These are phyloP conservation scores for Starmerella davenportii DNA, from an alignment of 805 yeast genomes.

Conservation along the genomic window DNA sequence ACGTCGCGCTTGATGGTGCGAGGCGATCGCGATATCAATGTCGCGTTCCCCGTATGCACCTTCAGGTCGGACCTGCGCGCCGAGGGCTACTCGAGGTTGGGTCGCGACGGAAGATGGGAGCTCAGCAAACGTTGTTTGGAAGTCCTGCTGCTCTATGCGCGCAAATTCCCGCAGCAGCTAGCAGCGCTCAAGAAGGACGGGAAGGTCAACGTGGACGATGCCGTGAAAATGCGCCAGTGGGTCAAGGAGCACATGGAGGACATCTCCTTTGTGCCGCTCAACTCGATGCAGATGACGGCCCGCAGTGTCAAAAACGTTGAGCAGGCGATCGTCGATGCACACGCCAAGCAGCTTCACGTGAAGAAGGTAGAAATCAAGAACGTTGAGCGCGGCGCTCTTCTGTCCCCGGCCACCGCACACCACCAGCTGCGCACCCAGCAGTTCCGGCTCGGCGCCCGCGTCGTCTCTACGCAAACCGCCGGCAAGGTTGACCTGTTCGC, in stretches of 20 bases:
- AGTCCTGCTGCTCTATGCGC: constrained; percentile 42
- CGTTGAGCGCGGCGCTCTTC: constrained; percentile 68
- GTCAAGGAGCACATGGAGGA: constrained; percentile 28
- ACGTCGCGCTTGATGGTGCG: constrained; percentile 51
- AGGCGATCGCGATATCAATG: constrained; percentile 32
- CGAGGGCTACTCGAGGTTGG: constrained; percentile 63
- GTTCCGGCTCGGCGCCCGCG: constrained; percentile 78
- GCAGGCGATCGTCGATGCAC: constrained; percentile 13
- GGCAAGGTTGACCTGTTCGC: constrained; percentile 80
- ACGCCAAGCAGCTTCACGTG: constrained; percentile 26
- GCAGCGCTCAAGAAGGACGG: constrained; percentile 19
- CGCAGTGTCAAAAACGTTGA: constrained; percentile 54
- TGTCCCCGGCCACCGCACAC: constrained; percentile 57
- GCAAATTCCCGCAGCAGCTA: constrained; percentile 35
- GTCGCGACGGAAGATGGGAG: constrained; percentile 50
- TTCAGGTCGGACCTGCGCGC: constrained; percentile 68
- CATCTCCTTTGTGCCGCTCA: constrained; percentile 50
- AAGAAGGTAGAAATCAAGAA: constrained; percentile 42
- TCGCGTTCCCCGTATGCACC: constrained; percentile 73
- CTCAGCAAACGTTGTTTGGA: constrained; percentile 58
- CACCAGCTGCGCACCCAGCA: constrained; percentile 55
- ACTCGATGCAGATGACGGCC: constrained; percentile 59
- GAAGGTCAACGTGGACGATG: constrained; percentile 10
- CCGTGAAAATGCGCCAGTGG: constrained; percentile 27
- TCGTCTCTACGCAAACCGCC: constrained; percentile 62